Conservation (phyloP, 2,329 filamentous ascomycete species). For the Emmonsia crescens region DNA sequence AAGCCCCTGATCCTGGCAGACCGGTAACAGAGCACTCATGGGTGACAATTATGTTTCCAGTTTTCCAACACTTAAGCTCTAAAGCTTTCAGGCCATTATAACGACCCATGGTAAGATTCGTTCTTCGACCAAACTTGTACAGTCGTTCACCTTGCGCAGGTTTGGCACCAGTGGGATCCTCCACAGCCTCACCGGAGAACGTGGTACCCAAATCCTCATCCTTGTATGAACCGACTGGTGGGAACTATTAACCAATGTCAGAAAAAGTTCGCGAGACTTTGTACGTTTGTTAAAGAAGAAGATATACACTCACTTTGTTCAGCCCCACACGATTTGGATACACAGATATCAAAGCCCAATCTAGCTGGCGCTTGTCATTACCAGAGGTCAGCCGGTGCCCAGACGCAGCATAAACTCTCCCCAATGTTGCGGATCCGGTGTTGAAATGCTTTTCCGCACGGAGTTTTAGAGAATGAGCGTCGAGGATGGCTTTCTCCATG, state of each 20-base stretch:
- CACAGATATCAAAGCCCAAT: slow-evolving; percentile 1
- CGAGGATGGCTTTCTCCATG: background rate
- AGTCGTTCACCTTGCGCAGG: background rate
- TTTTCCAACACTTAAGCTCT: background rate
- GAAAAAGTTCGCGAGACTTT: background rate
- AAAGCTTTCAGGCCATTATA: slow-evolving; percentile 1
- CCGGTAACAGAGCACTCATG: background rate
- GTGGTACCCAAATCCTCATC: background rate
- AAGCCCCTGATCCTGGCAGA: background rate
- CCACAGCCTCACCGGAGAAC: background rate
- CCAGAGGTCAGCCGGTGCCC: background rate
- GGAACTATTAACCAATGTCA: background rate
- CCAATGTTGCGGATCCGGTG: background rate
- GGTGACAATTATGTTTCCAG: background rate
- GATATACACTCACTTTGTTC: slow-evolving; percentile 1
- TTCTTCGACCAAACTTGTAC: background rate
- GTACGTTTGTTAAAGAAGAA: background rate
- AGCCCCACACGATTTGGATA: background rate
- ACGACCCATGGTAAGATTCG: background rate
- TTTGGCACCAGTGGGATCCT: background rate
- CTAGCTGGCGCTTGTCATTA: background rate
- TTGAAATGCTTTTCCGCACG: background rate
- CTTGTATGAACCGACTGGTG: background rate
- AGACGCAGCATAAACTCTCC: background rate
- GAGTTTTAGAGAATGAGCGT: background rate